Evolutionary conservation across 169 alveolate species (phyloP), one percentile per base, ranked within the genome.

Genomic region (Plasmodium cynomolgi): DNA sequence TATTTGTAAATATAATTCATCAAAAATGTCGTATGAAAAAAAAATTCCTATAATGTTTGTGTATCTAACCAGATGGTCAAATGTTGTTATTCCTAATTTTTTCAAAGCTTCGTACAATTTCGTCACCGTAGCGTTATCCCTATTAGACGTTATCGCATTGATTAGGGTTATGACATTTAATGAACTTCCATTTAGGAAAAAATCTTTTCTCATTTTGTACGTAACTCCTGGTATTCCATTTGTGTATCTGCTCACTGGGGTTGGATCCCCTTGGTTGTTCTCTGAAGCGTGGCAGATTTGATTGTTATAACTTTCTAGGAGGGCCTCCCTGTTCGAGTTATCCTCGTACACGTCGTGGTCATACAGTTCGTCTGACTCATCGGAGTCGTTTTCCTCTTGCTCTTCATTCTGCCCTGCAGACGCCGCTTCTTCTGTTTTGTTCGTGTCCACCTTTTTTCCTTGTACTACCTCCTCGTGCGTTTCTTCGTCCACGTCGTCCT

Each of bases 1-100:
- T 41, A 90, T 90, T 81, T 90, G 94, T 81, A 90, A 81, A 71
- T 90, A 90, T 72, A 90, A 81, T 80, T 90, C 94, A 90, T 90
- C 94, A 79, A 90, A 90, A 81, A 90, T 90, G 47, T 90, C 94
- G 50, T 90, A 90, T 13, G 94, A 56, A 26, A 90, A 90, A 81
- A 90, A 90, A 7, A 90, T 80, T 39, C 91, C 94, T 90, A 90
- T 71, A 90, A 90, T 90, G 41, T 90, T 90, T 1, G 94, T 90
- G 56, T 90, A 90, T 81, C 94, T 20, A 71, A 90, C 79, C 34
- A 90, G 44, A 26, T 90, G 90, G 23, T 90, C 94, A 81, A 90
- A 80, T 20, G 94, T 90, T 13, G 79, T 80, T 26, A 90, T 90
- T n/a, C 91, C 91, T 80, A 90, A 50, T 58, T 54, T 81, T 41